Percentiles rank a stretch among this genome's conserved stretches.
Evolutionary conservation across 768 basidiomycete genomes (phyloP).

Genomic region (Pisolithus marmoratus): DNA sequence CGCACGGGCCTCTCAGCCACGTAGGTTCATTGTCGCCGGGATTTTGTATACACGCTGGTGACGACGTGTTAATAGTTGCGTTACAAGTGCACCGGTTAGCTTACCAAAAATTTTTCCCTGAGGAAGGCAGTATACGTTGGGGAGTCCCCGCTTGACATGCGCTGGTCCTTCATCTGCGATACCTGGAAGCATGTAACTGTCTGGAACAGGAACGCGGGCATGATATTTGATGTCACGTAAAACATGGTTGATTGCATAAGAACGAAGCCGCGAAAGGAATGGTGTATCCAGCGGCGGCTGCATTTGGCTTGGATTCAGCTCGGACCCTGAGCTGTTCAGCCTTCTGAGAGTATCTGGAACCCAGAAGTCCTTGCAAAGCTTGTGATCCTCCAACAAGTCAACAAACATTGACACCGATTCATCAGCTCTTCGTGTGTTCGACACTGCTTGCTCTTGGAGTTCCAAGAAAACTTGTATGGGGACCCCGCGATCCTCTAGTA

Average conservation of each 20-base stretch:
- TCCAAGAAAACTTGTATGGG: conserved; percentile 48
- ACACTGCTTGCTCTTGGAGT: conserved; percentile 57
- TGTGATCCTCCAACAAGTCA: conserved; percentile 43
- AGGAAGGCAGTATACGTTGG: conserved; percentile 49
- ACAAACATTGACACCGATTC: conserved; percentile 48
- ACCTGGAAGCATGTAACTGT: conserved; percentile 68
- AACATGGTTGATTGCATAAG: conserved; percentile 57
- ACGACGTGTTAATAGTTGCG: background rate
- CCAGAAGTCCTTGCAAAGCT: conserved; percentile 40
- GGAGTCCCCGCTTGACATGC: conserved; percentile 41
- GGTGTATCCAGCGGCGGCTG: conserved; percentile 41
- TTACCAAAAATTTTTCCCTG: conserved; percentile 65
- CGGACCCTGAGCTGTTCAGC: conserved; percentile 43
- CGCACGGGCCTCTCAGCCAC: conserved; percentile 55
- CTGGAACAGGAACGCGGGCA: conserved; percentile 67
- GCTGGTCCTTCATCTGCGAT: conserved; percentile 79
- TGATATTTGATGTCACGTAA: conserved; percentile 70
- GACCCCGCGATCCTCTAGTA: conserved; percentile 73
- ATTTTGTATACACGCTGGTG: conserved; percentile 55
- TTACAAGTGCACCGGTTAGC: conserved; percentile 7
- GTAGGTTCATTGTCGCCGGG: conserved; percentile 40
- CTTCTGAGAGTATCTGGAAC: conserved; percentile 46
- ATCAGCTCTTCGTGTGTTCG: conserved; percentile 52
- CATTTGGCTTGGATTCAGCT: conserved; percentile 34
- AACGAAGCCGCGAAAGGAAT: conserved; percentile 52